phyloP scores from a whole-genome alignment of 805 yeast genomes.

The Scheffersomyces lignosus region DNA sequence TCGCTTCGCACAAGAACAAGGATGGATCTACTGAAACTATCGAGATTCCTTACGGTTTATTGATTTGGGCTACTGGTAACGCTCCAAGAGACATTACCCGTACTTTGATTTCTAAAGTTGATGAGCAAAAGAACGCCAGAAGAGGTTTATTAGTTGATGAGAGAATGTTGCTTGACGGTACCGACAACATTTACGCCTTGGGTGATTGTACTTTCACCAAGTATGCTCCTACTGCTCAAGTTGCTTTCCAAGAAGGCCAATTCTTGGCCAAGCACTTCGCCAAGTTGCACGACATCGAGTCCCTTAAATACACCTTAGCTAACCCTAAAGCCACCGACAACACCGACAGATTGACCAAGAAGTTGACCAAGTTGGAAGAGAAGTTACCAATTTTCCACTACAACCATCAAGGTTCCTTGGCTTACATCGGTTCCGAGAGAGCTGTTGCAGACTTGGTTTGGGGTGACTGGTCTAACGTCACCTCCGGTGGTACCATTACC shows the following conservation, averaged over 20 bases:
- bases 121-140: slow-evolving; percentile 79
- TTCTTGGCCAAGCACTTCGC: slow-evolving; percentile 74
- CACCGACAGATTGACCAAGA: slow-evolving; percentile 46
- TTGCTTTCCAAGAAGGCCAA: slow-evolving; percentile 91
- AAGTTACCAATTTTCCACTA: slow-evolving; percentile 68
- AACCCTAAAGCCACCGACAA: slow-evolving; percentile 39
- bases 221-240: slow-evolving; percentile 96
- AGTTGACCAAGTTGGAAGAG: slow-evolving; percentile 41
- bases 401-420: slow-evolving; percentile 88
- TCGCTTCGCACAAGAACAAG: slow-evolving; percentile 63
- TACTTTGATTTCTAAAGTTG: slow-evolving; percentile 64
- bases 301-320: slow-evolving; percentile 46
- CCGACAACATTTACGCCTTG: slow-evolving; percentile 78
- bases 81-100: slow-evolving; percentile 78
- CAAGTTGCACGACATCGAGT: slow-evolving; percentile 61
- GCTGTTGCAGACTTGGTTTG: slow-evolving; percentile 90
- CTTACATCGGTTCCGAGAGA: slow-evolving; percentile 89
- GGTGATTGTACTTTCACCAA: slow-evolving; percentile 95
- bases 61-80: slow-evolving; percentile 98
- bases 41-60: slow-evolving; percentile 83
- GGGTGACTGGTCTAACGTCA: slow-evolving; percentile 76
- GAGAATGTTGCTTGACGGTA: slow-evolving; percentile 77
- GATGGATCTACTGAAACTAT: slow-evolving; percentile 62
- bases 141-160: slow-evolving; percentile 90
- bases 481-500: slow-evolving; percentile 83